phyloP scores from a whole-genome alignment of 257 asterid species.

The Gentiana straminea region DNA sequence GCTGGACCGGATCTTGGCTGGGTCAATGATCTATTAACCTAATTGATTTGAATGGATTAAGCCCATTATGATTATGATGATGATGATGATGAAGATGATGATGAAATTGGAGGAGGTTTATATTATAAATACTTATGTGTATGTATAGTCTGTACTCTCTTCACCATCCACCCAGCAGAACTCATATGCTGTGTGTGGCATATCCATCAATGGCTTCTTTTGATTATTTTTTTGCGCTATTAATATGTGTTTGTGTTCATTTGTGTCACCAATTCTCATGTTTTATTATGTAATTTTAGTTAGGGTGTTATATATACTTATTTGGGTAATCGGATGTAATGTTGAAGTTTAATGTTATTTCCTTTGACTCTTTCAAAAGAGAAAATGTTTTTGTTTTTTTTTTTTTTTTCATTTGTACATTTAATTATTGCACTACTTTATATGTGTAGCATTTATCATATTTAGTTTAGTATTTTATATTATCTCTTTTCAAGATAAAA shows the following conservation, averaged over 20 bases:
- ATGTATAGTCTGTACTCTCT: constrained; percentile 9
- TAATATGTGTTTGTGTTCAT: constrained; percentile 2
- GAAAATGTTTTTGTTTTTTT: too few relatives aligned
- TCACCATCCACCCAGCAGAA: constrained; percentile 16
- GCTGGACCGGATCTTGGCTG: constrained; percentile 86
- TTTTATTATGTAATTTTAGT: neutral
- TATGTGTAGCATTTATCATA: too few relatives aligned
- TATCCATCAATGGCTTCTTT: too few relatives aligned
- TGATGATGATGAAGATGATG: constrained; percentile 4
- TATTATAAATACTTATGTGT: constrained; percentile 16
- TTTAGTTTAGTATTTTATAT: too few relatives aligned
- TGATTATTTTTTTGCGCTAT: constrained; percentile 9
- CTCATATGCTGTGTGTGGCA: neutral
- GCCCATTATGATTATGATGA: constrained; percentile 2
- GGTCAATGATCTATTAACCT: constrained; percentile 94
- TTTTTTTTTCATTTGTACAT: too few relatives aligned
- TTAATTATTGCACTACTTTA: too few relatives aligned
- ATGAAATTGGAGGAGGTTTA: constrained; percentile 3
- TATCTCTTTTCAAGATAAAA: too few relatives aligned
- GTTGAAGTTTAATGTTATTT: too few relatives aligned
- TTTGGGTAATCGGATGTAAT: too few relatives aligned
- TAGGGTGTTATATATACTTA: too few relatives aligned
- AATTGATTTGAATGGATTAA: neutral
- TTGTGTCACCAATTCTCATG: neutral
- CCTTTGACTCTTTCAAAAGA: too few relatives aligned